Evolutionary conservation across 495 filamentous ascomycete genomes (phyloP).

Genomic region (Neurospora sp.): DNA sequence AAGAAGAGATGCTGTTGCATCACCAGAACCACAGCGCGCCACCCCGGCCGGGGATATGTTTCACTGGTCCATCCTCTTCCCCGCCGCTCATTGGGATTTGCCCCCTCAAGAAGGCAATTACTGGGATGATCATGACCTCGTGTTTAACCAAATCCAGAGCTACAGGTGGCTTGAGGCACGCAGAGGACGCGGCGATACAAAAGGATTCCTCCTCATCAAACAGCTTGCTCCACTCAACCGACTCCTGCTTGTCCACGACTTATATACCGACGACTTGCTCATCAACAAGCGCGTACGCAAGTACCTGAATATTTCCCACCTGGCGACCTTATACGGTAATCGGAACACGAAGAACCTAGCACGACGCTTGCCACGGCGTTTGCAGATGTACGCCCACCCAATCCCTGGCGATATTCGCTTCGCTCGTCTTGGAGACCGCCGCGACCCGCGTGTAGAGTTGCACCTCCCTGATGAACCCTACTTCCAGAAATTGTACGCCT

Average conservation of each 20-base stretch:
- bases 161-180: not conserved
- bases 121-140: not conserved
- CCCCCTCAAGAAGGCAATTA: not conserved
- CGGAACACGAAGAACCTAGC: not conserved
- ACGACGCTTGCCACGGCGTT: not conserved
- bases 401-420: conserved; percentile 4
- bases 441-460: not conserved
- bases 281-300: conserved; percentile 4
- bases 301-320: not conserved
- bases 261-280: not conserved
- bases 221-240: not conserved
- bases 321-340: not conserved
- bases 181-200: not conserved
- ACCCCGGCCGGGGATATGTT: not conserved
- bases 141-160: not conserved
- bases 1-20: not conserved
- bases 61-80: not conserved
- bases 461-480: conserved; percentile 1
- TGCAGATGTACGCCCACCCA: not conserved
- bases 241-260: not conserved
- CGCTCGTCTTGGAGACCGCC: not conserved
- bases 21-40: not conserved
- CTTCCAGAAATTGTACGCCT: conserved; percentile 3
- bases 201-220: conserved; percentile 4
- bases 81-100: not conserved